A percentile compares a stretch with the other conserved stretches of the same genome.
Conservation (phyloP, 169 alveolate species). For the Eimeria sp. region DNA sequence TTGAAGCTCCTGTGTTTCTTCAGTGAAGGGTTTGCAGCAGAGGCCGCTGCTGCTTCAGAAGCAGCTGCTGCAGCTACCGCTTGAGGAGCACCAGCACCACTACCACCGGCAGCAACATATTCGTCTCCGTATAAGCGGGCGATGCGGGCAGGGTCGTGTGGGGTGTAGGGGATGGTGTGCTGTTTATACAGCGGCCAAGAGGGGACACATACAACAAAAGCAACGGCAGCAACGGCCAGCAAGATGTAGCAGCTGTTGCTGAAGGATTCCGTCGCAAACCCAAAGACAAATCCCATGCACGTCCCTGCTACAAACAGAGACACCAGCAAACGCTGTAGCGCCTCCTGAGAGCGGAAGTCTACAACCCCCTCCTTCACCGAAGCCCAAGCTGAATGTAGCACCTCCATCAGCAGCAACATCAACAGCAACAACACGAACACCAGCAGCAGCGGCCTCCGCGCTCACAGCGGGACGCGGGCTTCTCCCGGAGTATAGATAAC, state of each 20-base stretch:
- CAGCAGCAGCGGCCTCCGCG: background rate
- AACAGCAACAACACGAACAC: background rate
- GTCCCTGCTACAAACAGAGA: background rate
- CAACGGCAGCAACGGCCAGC: background rate
- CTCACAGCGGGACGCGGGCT: too few species aligned
- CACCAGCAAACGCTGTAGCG: slow-evolving; percentile 16
- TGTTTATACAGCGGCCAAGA: slow-evolving; percentile 73
- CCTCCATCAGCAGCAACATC: background rate
- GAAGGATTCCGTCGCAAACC: slow-evolving; percentile 24
- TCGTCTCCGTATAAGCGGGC: slow-evolving; percentile 50
- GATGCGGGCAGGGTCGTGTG: slow-evolving; percentile 75
- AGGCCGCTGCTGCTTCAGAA: background rate
- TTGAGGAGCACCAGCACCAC: background rate
- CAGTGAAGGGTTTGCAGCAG: background rate
- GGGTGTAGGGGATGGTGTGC: slow-evolving; percentile 62
- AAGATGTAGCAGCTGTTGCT: background rate
- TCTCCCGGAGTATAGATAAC: background rate
- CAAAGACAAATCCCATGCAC: slow-evolving; percentile 27
- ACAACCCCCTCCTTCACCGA: slow-evolving; percentile 64
- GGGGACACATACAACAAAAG: slow-evolving; percentile 70
- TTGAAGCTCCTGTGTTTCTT: background rate
- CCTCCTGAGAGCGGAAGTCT: slow-evolving; percentile 69
- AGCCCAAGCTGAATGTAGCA: background rate
- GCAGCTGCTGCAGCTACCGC: background rate
- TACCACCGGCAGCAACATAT: background rate